A percentile compares a stretch with the other conserved stretches of the same genome.
Evolutionary conservation across 306 rosid species (phyloP).

Genomic region (Senna siamea): DNA sequence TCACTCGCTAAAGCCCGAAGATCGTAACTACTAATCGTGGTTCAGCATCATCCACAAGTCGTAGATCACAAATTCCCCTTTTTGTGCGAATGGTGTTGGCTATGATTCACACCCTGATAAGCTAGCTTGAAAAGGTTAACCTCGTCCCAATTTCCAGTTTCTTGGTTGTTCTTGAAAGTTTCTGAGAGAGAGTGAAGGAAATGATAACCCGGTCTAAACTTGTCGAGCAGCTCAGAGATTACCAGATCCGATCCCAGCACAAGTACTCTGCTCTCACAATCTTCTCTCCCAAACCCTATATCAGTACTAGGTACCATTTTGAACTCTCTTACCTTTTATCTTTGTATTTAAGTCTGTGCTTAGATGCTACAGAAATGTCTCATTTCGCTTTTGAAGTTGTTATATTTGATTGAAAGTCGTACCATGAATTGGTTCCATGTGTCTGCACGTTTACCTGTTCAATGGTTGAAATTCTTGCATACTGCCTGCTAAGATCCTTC

Average conservation of each 20-base stretch:
- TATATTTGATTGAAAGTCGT: slow-evolving; percentile 3
- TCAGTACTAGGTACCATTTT: slow-evolving; percentile 51
- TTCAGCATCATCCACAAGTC: not conserved
- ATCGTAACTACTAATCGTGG: not conserved
- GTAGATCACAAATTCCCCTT: not conserved
- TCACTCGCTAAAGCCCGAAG: slow-evolving; percentile 6
- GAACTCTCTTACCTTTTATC: not conserved
- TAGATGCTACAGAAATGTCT: not conserved
- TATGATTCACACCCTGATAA: not conserved
- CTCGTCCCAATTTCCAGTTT: slow-evolving; percentile 9
- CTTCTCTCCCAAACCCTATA: slow-evolving; percentile 67
- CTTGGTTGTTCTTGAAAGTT: not conserved
- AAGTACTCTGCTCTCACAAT: slow-evolving; percentile 54
- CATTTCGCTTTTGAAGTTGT: not conserved
- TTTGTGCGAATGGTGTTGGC: not conserved
- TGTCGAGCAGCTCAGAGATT: slow-evolving; percentile 73
- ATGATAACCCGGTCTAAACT: slow-evolving; percentile 68
- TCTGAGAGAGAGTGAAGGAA: slow-evolving; percentile 15
- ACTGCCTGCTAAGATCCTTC: slow-evolving; percentile 17
- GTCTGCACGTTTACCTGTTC: not conserved
- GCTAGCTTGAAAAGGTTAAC: not conserved
- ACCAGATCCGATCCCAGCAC: slow-evolving; percentile 69
- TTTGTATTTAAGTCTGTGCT: not conserved
- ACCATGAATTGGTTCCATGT: not conserved
- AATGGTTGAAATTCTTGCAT: not conserved